Evolutionary conservation across 2,329 filamentous ascomycete species (phyloP), one percentile per base, ranked within the genome.

Genomic region (Aspergillus nomiae): DNA sequence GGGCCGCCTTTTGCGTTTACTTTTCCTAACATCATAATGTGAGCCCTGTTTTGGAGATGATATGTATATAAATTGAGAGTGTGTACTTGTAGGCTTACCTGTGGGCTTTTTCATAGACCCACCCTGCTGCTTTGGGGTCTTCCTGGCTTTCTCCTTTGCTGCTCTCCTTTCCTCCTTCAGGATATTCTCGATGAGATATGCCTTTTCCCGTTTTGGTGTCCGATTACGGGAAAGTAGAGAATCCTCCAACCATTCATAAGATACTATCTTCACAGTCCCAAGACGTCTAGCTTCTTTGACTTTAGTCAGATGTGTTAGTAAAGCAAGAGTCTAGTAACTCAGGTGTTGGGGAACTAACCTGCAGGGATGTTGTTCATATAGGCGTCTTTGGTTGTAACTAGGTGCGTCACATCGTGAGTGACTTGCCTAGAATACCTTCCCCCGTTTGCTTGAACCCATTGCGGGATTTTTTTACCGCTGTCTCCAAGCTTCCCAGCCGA

Each of bases 361-460:
- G 78, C 74, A 56, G 82, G 75, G 63, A 75, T 74, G 1, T 81
- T 70, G 8, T 81, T 76, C 65, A 84, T 83, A 75, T 87, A 93
- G 19, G 89, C 85, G 38, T 87, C 83, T 56, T 84, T 80, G 0
- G 86, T 87, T 59, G 87, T 86, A 26, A 97, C 83, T 0, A 97
- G 79, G 76, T 96, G 92, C 0, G 92, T 96, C 11, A 90, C 86
- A 0, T 80, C 70, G 0, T 81, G 73, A 30, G 81, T 81, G 21
- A 92, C 77, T 0, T 81, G 77, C 1, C 80, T 73, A 0, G 80
- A 77, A 72, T 88, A 90, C 1, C 62, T 75, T 1, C 90, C 92
- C 8, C 86, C 87, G 62, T 90, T 86, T 4, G 81, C 72, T 4
- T 80, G 79, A 11, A 92, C 83, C 91, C 92, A 96, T 45, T 81